A percentile compares a stretch with the other conserved stretches of the same genome.
Conservation (phyloP, 306 rosid species). For the Gleditsia sinensis region DNA sequence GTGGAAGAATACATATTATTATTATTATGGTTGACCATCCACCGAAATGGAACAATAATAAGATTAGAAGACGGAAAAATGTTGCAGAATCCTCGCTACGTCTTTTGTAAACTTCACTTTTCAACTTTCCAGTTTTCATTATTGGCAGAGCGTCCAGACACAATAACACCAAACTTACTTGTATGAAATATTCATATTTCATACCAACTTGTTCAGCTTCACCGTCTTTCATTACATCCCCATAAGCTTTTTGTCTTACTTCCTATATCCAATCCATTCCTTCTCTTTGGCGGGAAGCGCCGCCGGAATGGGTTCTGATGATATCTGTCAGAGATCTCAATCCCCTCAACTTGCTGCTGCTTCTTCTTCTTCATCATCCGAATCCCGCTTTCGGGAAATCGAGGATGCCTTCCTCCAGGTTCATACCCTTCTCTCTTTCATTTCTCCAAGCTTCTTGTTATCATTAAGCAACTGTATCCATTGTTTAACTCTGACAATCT, state of each 20-base stretch:
- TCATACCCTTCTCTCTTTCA: slow-evolving; percentile 3
- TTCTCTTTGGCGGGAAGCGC: slow-evolving; percentile 10
- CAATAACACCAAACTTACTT: neutral
- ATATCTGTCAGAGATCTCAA: slow-evolving; percentile 27
- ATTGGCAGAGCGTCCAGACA: neutral
- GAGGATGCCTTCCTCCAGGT: slow-evolving; percentile 69
- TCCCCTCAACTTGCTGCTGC: slow-evolving; percentile 13
- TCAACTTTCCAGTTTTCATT: slow-evolving; percentile 10
- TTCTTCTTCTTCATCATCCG: slow-evolving; percentile 27
- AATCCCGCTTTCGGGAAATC: slow-evolving; percentile 55
- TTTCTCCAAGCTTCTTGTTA: neutral
- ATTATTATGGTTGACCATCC: neutral
- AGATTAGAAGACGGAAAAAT: neutral
- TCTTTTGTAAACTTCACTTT: slow-evolving; percentile 35
- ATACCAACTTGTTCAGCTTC: neutral
- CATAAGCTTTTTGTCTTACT: slow-evolving; percentile 3
- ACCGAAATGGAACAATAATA: neutral
- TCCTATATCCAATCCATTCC: neutral
- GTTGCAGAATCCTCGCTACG: slow-evolving; percentile 39
- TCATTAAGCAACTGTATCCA: neutral
- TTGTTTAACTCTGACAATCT: neutral
- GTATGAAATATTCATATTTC: neutral
- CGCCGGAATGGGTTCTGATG: slow-evolving; percentile 39
- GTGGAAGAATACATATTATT: neutral
- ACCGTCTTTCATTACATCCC: neutral